Evolutionary conservation across 2,329 filamentous ascomycete genomes (phyloP), one percentile per base, ranked within the genome.

Genomic region (Knufia petricola): DNA sequence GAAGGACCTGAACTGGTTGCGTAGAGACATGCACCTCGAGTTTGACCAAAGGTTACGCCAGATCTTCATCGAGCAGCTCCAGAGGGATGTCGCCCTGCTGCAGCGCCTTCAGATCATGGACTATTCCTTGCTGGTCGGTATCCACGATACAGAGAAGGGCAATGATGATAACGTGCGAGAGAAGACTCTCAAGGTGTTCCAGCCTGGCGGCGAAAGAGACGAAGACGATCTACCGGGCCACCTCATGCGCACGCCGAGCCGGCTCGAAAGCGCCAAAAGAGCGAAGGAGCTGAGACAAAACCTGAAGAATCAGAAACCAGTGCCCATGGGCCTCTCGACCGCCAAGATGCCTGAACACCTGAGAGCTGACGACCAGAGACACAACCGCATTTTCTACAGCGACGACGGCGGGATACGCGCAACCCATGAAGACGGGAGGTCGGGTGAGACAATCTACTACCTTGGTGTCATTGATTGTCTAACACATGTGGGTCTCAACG

Each of bases 381-480:
- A 77, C 57, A 82, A 84, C 46, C 84, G 88, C 57, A 81, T 90
- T 56, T 98, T 96, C 66, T 95, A 95, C 64, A 81, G 83, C 50
- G 90, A 96, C 58, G 90, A 96, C 62, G 92, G 92, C 42, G 92
- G 92, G 2, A 88, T 95, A 67, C 77, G 83, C 58, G 90, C 92
- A 10, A 96, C 92, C 1, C 88, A 95, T 62, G 88, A 95, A 65
- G 82, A 95, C 66, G 84, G 94, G 54, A 70, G 73, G 13, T 80
- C 85, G 1, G 89, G 84, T 1, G 87, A 95, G 48, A 87, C 95
- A 67, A 88, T 98, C 36, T 98, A 98, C 67, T 98, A 98, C 64
- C 79, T 98, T 6, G 94, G 92, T 30, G 94, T 98, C 59, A 98
- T 98, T 65, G 92, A 98, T 68, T 98, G 92, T 66, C 73, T 98